A percentile compares a stretch with the other conserved stretches of the same genome.
These are phyloP conservation scores for Capsella bursapastoris DNA, from an alignment of 345 rosid genomes.

Conservation along the genomic window DNA sequence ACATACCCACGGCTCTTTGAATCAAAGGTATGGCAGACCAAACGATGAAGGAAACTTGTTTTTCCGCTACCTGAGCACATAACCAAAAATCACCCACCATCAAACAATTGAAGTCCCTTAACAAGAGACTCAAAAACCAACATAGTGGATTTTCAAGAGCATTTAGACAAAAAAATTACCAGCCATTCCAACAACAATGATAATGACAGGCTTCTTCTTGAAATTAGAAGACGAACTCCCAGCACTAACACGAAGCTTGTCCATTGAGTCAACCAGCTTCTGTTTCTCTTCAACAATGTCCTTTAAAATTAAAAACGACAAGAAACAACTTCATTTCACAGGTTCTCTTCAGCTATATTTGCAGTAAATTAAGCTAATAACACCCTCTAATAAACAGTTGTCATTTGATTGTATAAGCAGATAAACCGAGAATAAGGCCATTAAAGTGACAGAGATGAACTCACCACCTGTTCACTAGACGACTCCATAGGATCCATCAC, in stretches of 20 bases:
- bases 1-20: slow-evolving; percentile 70
- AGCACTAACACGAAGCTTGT: slow-evolving; percentile 55
- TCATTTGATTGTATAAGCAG: not conserved
- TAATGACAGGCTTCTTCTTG: slow-evolving; percentile 71
- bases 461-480: slow-evolving; percentile 36
- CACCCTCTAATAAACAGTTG: not conserved
- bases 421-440: not conserved
- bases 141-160: slow-evolving; percentile 4
- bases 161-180: slow-evolving; percentile 44
- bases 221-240: slow-evolving; percentile 52
- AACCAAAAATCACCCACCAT: slow-evolving; percentile 3
- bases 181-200: slow-evolving; percentile 88
- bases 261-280: slow-evolving; percentile 62
- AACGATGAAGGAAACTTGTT: slow-evolving; percentile 74
- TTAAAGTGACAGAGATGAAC: slow-evolving; percentile 5
- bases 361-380: no score
- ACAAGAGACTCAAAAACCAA: not conserved
- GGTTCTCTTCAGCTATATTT: not conserved
- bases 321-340: not conserved
- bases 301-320: slow-evolving; percentile 38
- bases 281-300: slow-evolving; percentile 48
- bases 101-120: slow-evolving; percentile 5
- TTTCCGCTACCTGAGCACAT: slow-evolving; percentile 69
- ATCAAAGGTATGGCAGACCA: slow-evolving; percentile 75
- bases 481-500: slow-evolving; percentile 60